Percentiles rank a stretch among this genome's conserved stretches.
Evolutionary conservation across 352 stramenopile genomes (phyloP).

Genomic region (Phytophthora quininea): DNA sequence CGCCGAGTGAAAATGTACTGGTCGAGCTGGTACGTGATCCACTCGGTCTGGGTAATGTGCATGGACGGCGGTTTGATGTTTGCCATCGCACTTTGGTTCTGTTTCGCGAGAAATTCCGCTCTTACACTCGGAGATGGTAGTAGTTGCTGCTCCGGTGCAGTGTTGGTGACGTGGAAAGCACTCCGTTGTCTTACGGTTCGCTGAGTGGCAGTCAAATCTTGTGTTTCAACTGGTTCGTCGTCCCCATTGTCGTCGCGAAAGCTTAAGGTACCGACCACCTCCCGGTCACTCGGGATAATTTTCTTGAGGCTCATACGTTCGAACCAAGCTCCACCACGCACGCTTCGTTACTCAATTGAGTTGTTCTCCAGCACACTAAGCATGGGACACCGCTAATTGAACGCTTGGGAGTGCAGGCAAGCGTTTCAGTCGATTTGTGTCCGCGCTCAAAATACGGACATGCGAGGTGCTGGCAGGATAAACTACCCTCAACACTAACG

Average conservation of each 20-base stretch:
- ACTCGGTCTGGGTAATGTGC: constrained; percentile 38
- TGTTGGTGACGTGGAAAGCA: constrained; percentile 18
- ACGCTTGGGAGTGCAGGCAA: no score
- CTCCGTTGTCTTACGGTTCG: constrained; percentile 20
- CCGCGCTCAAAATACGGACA: no score
- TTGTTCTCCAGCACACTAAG: no score
- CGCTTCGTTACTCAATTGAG: no score
- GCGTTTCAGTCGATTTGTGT: no score
- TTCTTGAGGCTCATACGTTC: constrained; percentile 25
- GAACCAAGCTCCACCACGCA: background rate
- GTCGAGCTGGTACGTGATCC: constrained; percentile 52
- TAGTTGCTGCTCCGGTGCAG: constrained; percentile 21
- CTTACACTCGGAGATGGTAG: constrained; percentile 8
- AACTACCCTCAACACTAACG: no score
- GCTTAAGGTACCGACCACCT: background rate
- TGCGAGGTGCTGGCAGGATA: no score
- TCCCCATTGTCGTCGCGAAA: constrained; percentile 12
- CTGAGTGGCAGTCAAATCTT: background rate
- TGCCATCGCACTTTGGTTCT: constrained; percentile 16
- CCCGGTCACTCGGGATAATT: constrained; percentile 12
- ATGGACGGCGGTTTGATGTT: constrained; percentile 8
- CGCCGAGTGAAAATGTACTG: constrained; percentile 62
- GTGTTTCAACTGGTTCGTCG: constrained; percentile 11
- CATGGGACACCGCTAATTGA: no score
- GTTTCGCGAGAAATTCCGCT: constrained; percentile 14